Evolutionary conservation across 2,329 filamentous ascomycete species (phyloP).

Genomic region (Colletotrichum theobromicola): DNA sequence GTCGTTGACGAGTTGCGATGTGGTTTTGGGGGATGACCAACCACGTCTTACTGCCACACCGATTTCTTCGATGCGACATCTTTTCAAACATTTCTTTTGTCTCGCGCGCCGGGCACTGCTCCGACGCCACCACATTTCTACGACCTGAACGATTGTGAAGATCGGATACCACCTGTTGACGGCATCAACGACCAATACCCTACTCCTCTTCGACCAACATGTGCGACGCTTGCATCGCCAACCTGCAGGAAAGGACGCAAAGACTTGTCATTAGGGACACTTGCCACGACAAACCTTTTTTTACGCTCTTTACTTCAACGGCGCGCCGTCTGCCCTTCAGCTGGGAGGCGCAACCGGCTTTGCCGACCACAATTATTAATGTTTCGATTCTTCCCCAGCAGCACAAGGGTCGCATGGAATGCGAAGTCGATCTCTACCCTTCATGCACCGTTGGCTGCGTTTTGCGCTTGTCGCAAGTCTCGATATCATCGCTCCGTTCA

Average conservation of each 20-base stretch:
- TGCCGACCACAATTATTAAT: slow-evolving; percentile 1
- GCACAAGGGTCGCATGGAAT: slow-evolving; percentile 7
- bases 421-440: slow-evolving; percentile 2
- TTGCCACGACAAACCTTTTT: slow-evolving; percentile 12
- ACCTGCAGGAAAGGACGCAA: slow-evolving; percentile 20
- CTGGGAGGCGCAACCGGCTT: not conserved
- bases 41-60: not conserved
- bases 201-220: slow-evolving; percentile 8
- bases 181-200: slow-evolving; percentile 8
- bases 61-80: slow-evolving; percentile 21
- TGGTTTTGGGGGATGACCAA: not conserved
- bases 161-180: slow-evolving; percentile 2
- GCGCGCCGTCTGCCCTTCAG: not conserved
- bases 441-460: not conserved
- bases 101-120: not conserved
- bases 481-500: not conserved
- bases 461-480: not conserved
- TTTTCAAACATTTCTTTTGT: slow-evolving; percentile 5
- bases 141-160: slow-evolving; percentile 9
- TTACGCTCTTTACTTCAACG: not conserved
- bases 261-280: slow-evolving; percentile 10
- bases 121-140: not conserved
- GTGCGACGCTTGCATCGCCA: slow-evolving; percentile 16
- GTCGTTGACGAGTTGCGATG: not conserved
- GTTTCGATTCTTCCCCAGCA: slow-evolving; percentile 18